Base-by-base conservation (phyloP, 345 rosid species). In the Arabidopsis suecica region DNA sequence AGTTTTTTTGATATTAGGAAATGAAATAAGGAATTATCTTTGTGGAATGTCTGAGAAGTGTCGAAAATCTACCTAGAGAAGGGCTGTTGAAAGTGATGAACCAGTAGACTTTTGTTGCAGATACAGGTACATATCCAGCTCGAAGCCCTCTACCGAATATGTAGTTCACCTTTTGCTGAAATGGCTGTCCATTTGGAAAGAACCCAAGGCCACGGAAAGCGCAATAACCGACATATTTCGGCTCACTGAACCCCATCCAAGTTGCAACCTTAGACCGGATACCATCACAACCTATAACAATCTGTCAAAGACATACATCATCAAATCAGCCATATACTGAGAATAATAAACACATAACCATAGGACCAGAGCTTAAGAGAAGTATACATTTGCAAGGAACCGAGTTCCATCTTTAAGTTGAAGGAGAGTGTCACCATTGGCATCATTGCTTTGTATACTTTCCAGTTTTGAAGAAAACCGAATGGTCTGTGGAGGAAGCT, bases 181-280 rank as follows among this genome's bases (percentile, higher is more conserved):
- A 85, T 60, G 95, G 89, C 64, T 91, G 98, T 5, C 96, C 96
- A 20, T 85, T 45, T 33, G 88, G 82, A 60, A 83, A 90, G 77
- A 30, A 77, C 5, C 89, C 98, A 0, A 94, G 88, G 22, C 96
- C 98, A 3, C 96, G 88, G 70, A 83, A 84, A 68, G 95, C 95
- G 37, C 87, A 87, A 56, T 94, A 82, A 51, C 98, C 97, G n/a
- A 80, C 95, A 76, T 90, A 91, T 45, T 62, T 87, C 1, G 98
- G 89, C 58, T 90, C 93, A 16, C 95, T 75, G 78, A 89, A 91
- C 4, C 97, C 98, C 88, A 94, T 87, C 98, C 97, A 90, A 61
- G 70, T 90, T 0, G 97, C 97, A 0, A 94, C 77, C 3, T 82
- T 86, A 45, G 98, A 94, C 65, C 95, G 83, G 59, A 80, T 79